Evolutionary conservation across 2,329 filamentous ascomycete genomes (phyloP), one percentile per base, ranked within the genome.

Genomic region (Phyllachora maydis): DNA sequence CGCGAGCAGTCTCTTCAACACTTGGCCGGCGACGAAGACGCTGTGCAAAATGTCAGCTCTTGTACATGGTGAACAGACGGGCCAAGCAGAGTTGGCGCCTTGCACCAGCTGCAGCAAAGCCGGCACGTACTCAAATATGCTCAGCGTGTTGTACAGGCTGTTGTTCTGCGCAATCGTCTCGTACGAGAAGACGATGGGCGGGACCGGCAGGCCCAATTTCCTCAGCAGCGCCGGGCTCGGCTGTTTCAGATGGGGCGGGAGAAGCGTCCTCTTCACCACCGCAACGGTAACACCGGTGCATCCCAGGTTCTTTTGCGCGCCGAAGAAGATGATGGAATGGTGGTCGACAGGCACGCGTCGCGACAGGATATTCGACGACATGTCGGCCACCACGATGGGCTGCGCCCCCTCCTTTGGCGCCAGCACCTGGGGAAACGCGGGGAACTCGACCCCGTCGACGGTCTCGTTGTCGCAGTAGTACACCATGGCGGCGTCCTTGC

Each of bases 401-500:
- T 68, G 65, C 23, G 71, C 61, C 6, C 69, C 68, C 23, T 69
- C 62, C 5, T 47, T 47, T 8, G 62, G 49, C 23, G 65, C 61
- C 13, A 90, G 56, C 6, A 47, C 45, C 32, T 70, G 51, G 13
- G 85, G 85, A 40, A 67, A 65, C n/a, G 38, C 49, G 5, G 74
- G 79, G 36, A 90, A 92, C 42, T 95, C 85, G 11, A 95, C 81
- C 16, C 83, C 83, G 38, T 92, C 81, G 5, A 90, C 79, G 0
- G 81, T 92, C 56, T 95, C 83, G 37, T 95, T 95, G 46, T 83
- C 76, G 46, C 85, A 92, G 45, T 69, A 83, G 49, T 93, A 95
- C 2, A 85, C 73, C 38, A 91, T 59, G 1, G 81, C 65, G 7
- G 72, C 54, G 18, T 65, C 56, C 34, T 66, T 56, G 19, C 68